Conservation (phyloP, 768 basidiomycete genomes). For the Clavaria fumosa region DNA sequence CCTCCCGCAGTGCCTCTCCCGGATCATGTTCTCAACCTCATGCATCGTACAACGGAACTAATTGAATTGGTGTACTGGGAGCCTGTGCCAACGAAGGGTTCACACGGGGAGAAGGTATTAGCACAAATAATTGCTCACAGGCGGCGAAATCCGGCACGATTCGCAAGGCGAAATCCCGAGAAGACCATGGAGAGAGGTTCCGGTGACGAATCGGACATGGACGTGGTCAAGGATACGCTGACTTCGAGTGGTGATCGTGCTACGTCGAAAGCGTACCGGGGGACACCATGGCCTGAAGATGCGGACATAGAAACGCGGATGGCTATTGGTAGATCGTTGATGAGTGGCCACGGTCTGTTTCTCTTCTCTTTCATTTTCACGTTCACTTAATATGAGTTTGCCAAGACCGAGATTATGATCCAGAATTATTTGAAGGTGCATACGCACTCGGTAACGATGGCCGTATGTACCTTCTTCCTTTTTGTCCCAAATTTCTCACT, state of each 20-base stretch:
- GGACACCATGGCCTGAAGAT: slow-evolving; percentile 6
- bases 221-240: slow-evolving; percentile 2
- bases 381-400: slow-evolving; percentile 4
- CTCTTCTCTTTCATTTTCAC: slow-evolving; percentile 7
- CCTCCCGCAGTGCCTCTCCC: slow-evolving; percentile 9
- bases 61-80: slow-evolving; percentile 13
- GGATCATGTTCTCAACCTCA: slow-evolving; percentile 12
- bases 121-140: slow-evolving; percentile 1
- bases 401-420: slow-evolving; percentile 12
- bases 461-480: slow-evolving; percentile 3
- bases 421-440: slow-evolving; percentile 12
- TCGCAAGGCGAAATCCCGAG: slow-evolving; percentile 5
- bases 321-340: slow-evolving; percentile 11
- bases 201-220: slow-evolving; percentile 6
- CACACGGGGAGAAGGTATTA: slow-evolving; percentile 6
- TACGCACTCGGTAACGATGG: slow-evolving; percentile 5
- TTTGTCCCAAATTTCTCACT: slow-evolving; percentile 5
- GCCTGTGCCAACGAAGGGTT: slow-evolving; percentile 10
- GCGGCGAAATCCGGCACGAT: slow-evolving; percentile 8
- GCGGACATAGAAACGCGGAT: slow-evolving; percentile 11
- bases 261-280: slow-evolving; percentile 4
- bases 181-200: slow-evolving; percentile 7
- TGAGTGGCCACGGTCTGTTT: slow-evolving; percentile 12
- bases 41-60: slow-evolving; percentile 11
- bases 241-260: slow-evolving; percentile 2